phyloP scores from a whole-genome alignment of 495 filamentous ascomycete genomes.

The Xylaria nigripes region DNA sequence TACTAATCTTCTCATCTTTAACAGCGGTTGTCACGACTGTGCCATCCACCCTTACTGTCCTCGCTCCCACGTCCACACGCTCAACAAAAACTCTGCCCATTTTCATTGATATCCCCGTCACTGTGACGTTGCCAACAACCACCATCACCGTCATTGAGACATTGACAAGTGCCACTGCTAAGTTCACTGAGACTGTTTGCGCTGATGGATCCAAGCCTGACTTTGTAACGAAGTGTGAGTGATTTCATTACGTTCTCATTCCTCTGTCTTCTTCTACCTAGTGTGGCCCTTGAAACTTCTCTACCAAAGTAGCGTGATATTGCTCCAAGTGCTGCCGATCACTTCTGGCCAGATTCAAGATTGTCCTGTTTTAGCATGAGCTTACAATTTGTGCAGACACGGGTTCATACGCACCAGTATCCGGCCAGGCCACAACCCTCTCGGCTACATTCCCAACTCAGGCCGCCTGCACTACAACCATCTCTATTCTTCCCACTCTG shows the following conservation, averaged over 20 bases:
- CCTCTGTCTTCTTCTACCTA: neutral
- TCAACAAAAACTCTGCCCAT: neutral
- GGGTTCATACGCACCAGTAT: slow-evolving; percentile 16
- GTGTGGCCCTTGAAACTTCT: no score
- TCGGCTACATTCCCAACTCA: slow-evolving; percentile 15
- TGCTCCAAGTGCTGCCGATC: no score
- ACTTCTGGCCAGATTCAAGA: no score
- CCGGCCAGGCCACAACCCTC: slow-evolving; percentile 15
- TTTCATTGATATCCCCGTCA: neutral
- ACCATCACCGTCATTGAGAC: neutral
- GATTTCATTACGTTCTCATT: no score
- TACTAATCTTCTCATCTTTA: neutral
- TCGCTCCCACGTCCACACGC: neutral
- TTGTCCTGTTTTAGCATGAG: no score
- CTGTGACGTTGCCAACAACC: neutral
- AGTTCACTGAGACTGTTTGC: slow-evolving; percentile 13
- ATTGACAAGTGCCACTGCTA: slow-evolving; percentile 16
- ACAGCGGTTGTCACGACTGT: slow-evolving; percentile 1
- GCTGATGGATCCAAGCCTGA: slow-evolving; percentile 13
- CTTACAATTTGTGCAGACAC: neutral
- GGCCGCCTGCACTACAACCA: slow-evolving; percentile 13
- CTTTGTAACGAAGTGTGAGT: slow-evolving; percentile 17
- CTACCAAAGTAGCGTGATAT: no score
- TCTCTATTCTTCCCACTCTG: slow-evolving; percentile 7
- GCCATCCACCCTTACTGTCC: neutral